These are phyloP conservation scores for Paratrimastix pyriformis DNA, from an alignment of 78 protist genomes.

Conservation along the genomic window DNA sequence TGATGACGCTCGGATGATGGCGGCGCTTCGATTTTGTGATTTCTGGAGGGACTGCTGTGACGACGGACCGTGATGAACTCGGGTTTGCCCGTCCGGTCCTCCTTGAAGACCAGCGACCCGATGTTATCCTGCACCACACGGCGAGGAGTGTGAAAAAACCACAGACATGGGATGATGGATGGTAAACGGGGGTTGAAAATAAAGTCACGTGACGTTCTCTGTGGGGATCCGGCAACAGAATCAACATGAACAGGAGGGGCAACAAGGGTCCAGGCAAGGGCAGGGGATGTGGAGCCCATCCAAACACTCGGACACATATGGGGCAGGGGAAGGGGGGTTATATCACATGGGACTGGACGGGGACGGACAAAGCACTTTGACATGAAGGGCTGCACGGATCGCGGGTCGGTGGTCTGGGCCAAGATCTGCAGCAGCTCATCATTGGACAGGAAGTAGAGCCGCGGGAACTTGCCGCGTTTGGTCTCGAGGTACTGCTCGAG, in stretches of 20 bases:
- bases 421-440: slow-evolving; percentile 59
- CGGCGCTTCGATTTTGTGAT: too few relatives aligned
- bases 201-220: neutral
- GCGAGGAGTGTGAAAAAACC: too few relatives aligned
- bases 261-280: neutral
- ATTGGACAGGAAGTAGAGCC: slow-evolving; percentile 60
- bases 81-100: too few relatives aligned
- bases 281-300: slow-evolving; percentile 13
- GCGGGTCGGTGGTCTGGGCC: slow-evolving; percentile 30
- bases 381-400: slow-evolving; percentile 10
- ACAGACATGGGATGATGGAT: too few relatives aligned
- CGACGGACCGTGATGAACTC: too few relatives aligned
- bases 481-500: slow-evolving; percentile 56
- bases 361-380: slow-evolving; percentile 1
- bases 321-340: neutral
- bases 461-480: slow-evolving; percentile 54
- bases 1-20: too few relatives aligned
- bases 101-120: too few relatives aligned
- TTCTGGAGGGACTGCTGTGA: too few relatives aligned
- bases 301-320: slow-evolving; percentile 12
- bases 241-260: neutral
- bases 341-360: neutral
- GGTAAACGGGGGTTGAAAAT: neutral
- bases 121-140: too few relatives aligned
- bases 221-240: neutral